A percentile compares a stretch with the other conserved stretches of the same genome.
Conservation (phyloP, 2,329 filamentous ascomycete species). For the Mycosphaerella arachidis region DNA sequence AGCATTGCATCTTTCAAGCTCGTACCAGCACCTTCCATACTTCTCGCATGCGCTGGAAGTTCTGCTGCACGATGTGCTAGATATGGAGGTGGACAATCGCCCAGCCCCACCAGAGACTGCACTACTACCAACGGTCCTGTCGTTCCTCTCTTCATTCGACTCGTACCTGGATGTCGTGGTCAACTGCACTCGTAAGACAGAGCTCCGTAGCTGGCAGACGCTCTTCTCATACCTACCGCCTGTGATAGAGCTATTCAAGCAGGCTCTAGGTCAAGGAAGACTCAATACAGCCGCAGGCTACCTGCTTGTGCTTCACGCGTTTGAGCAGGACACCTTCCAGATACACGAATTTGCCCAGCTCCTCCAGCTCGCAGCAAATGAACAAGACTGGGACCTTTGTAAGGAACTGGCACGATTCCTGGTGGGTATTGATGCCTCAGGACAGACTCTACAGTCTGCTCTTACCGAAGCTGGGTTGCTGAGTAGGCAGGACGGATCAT, state of each 20-base stretch:
- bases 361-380: constrained; percentile 72
- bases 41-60: constrained; percentile 91
- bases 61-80: constrained; percentile 84
- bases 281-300: constrained; percentile 96
- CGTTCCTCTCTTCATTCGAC: constrained; percentile 54
- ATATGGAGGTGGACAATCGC: constrained; percentile 81
- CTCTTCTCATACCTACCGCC: constrained; percentile 88
- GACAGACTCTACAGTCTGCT: constrained; percentile 70
- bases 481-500: constrained; percentile 7
- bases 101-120: constrained; percentile 43
- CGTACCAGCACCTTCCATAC: constrained; percentile 83
- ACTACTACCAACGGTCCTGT: constrained; percentile 49
- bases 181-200: constrained; percentile 95
- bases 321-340: constrained; percentile 47
- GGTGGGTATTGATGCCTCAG: constrained; percentile 83
- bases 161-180: constrained; percentile 93
- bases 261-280: constrained; percentile 76
- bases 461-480: constrained; percentile 44
- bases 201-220: constrained; percentile 90
- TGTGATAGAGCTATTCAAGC: constrained; percentile 87
- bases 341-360: constrained; percentile 72
- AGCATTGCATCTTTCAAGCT: constrained; percentile 74
- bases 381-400: constrained; percentile 91
- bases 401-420: constrained; percentile 93
- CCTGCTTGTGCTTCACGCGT: constrained; percentile 85